A percentile compares a stretch with the other conserved stretches of the same genome.
phyloP scores from a whole-genome alignment of 2,329 filamentous ascomycete species.

The Eutypa lata region DNA sequence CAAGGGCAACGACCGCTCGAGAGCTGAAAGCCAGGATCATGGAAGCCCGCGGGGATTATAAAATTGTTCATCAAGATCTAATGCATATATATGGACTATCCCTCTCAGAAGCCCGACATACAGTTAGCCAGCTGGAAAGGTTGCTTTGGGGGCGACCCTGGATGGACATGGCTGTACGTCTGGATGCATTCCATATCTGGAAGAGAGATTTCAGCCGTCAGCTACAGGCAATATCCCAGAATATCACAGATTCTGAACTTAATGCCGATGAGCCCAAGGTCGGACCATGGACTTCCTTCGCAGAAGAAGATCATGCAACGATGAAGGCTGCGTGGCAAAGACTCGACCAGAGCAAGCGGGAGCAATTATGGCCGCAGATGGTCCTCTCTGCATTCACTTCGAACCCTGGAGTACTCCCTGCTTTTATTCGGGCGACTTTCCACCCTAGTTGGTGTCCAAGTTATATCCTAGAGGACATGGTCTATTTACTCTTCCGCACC shows the following conservation, averaged over 20 bases:
- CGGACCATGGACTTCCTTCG: background rate
- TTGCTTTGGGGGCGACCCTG: slow-evolving; percentile 13
- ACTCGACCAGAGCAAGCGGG: slow-evolving; percentile 14
- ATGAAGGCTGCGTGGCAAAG: slow-evolving; percentile 23
- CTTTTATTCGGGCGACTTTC: slow-evolving; percentile 23
- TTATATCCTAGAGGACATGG: slow-evolving; percentile 27
- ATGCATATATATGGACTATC: slow-evolving; percentile 17
- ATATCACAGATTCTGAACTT: background rate
- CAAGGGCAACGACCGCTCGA: slow-evolving; percentile 1
- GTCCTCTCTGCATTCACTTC: slow-evolving; percentile 17
- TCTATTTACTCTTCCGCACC: slow-evolving; percentile 19
- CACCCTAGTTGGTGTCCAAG: slow-evolving; percentile 24
- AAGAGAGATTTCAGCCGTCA: slow-evolving; percentile 18
- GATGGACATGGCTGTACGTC: slow-evolving; percentile 7
- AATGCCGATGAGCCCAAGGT: background rate
- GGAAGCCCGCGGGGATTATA: slow-evolving; percentile 10
- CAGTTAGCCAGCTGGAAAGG: slow-evolving; percentile 23
- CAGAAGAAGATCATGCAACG: slow-evolving; percentile 5
- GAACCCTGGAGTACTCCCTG: slow-evolving; percentile 12
- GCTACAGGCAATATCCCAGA: background rate
- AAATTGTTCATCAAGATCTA: slow-evolving; percentile 13
- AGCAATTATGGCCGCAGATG: slow-evolving; percentile 23
- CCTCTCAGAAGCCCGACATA: slow-evolving; percentile 17
- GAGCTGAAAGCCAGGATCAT: slow-evolving; percentile 19
- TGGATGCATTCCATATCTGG: slow-evolving; percentile 25